Conservation (phyloP, 108 stramenopile species). For the Schizochytrium sp. region DNA sequence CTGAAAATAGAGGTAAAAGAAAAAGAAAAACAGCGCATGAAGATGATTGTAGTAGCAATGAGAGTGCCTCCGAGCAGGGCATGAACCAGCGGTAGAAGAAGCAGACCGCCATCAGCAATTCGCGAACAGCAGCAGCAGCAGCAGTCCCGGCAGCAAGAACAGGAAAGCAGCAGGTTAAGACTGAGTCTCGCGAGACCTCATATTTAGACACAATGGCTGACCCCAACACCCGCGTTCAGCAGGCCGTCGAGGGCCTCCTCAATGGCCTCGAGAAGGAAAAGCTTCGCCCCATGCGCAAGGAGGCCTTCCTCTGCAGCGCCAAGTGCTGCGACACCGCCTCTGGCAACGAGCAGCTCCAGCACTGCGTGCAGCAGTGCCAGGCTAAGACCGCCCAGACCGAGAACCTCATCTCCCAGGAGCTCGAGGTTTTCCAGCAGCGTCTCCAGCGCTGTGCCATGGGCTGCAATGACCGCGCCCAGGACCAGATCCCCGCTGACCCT, state of each 20-base stretch:
- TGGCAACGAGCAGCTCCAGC: conserved; percentile 54
- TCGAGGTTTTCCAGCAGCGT: conserved; percentile 60
- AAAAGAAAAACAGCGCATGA: too few species aligned
- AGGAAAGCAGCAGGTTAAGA: background rate
- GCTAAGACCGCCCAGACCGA: conserved; percentile 37
- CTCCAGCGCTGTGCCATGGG: conserved; percentile 56
- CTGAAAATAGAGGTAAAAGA: too few species aligned
- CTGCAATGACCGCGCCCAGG: conserved; percentile 52
- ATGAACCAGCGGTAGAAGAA: too few species aligned
- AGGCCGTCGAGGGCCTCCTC: conserved; percentile 38
- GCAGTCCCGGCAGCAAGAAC: background rate
- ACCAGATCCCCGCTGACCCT: conserved; percentile 57
- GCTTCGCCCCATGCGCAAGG: conserved; percentile 49
- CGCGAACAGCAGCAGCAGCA: too few species aligned
- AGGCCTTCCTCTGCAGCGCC: conserved; percentile 58
- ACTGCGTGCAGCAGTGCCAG: conserved; percentile 58
- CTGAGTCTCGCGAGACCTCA: background rate
- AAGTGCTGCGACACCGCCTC: conserved; percentile 59
- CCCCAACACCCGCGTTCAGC: conserved; percentile 49
- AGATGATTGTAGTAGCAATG: too few species aligned
- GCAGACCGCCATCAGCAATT: too few species aligned
- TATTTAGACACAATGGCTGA: background rate
- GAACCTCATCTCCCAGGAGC: conserved; percentile 22
- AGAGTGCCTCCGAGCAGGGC: too few species aligned
- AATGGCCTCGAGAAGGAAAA: conserved; percentile 26